A percentile compares a stretch with the other conserved stretches of the same genome.
phyloP scores from a whole-genome alignment of 2,329 filamentous ascomycete species.

The Calonectria multiphialidica region DNA sequence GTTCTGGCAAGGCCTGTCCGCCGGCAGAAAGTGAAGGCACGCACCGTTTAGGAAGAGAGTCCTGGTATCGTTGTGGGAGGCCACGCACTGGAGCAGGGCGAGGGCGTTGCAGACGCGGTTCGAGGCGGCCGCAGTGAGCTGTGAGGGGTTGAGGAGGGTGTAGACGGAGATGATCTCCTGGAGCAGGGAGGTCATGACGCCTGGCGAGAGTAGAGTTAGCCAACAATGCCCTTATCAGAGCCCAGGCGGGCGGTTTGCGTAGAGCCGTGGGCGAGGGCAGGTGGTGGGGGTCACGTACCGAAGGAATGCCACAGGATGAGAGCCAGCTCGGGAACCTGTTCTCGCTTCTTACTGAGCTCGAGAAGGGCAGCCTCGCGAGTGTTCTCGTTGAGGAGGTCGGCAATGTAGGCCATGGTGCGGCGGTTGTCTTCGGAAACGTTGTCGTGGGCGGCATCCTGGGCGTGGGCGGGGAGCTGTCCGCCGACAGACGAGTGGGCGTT shows the following conservation, averaged over 20 bases:
- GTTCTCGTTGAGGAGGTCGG: conserved; percentile 87
- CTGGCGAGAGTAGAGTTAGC: conserved; percentile 58
- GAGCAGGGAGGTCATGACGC: conserved; percentile 96
- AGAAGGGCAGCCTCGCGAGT: conserved; percentile 92
- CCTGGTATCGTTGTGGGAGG: conserved; percentile 95
- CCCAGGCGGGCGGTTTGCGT: background rate
- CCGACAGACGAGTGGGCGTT: conserved; percentile 66
- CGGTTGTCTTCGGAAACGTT: conserved; percentile 90
- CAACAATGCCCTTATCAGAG: background rate
- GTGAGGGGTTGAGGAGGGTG: conserved; percentile 93
- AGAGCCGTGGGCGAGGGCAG: background rate
- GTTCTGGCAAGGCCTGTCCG: background rate
- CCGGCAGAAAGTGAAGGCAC: conserved; percentile 35
- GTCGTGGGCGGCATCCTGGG: conserved; percentile 70
- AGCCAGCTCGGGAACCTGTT: conserved; percentile 96
- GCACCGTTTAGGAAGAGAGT: conserved; percentile 93
- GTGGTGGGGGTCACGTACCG: conserved; percentile 69
- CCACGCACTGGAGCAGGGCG: conserved; percentile 95
- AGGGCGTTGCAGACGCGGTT: conserved; percentile 98
- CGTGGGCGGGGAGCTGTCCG: conserved; percentile 59
- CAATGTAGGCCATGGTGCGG: conserved; percentile 92
- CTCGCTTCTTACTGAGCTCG: conserved; percentile 97
- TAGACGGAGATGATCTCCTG: conserved; percentile 99
- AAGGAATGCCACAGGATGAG: conserved; percentile 99
- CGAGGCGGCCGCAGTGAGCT: conserved; percentile 95